A percentile compares a stretch with the other conserved stretches of the same genome.
These are phyloP conservation scores for Protea cynaroides DNA, from an alignment of 164 flowering plant genomes.

Conservation along the genomic window DNA sequence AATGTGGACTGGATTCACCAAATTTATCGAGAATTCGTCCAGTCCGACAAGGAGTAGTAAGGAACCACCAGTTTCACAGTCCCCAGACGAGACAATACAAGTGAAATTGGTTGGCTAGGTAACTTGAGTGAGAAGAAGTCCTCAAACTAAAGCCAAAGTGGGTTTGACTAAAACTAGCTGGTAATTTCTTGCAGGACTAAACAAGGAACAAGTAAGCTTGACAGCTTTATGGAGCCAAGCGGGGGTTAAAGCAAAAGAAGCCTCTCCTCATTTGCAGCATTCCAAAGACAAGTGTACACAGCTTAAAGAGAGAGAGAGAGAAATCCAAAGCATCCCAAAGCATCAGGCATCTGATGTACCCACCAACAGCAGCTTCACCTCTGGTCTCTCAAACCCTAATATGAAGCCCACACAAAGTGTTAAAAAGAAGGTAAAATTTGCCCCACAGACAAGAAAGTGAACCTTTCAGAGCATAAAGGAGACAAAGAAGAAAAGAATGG, in stretches of 20 bases:
- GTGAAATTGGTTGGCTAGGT: slow-evolving; percentile 2
- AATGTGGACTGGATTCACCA: slow-evolving; percentile 1
- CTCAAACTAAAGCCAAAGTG: slow-evolving; percentile 34
- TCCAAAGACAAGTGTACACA: too few species aligned
- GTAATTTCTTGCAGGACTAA: slow-evolving; percentile 69
- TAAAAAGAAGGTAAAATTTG: slow-evolving; percentile 14
- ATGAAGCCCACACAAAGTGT: slow-evolving; percentile 34
- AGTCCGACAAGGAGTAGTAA: background rate
- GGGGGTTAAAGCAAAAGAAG: too few species aligned
- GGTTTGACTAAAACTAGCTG: slow-evolving; percentile 50
- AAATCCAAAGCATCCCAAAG: slow-evolving; percentile 26
- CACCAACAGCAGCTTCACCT: slow-evolving; percentile 19
- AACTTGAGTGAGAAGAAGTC: slow-evolving; percentile 20
- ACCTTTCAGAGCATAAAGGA: slow-evolving; percentile 92
- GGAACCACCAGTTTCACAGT: slow-evolving; percentile 17
- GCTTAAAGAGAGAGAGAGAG: too few species aligned
- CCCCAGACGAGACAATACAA: slow-evolving; percentile 14
- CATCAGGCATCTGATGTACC: slow-evolving; percentile 63
- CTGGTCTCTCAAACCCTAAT: slow-evolving; percentile 40
- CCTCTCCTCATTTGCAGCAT: too few species aligned
- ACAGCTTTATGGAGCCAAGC: slow-evolving; percentile 29
- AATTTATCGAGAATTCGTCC: slow-evolving; percentile 4
- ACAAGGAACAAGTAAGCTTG: slow-evolving; percentile 70
- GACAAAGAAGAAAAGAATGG: slow-evolving; percentile 36
- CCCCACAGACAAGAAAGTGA: slow-evolving; percentile 66